phyloP scores from a whole-genome alignment of 2,329 filamentous ascomycete species.

The Fusarium udum region DNA sequence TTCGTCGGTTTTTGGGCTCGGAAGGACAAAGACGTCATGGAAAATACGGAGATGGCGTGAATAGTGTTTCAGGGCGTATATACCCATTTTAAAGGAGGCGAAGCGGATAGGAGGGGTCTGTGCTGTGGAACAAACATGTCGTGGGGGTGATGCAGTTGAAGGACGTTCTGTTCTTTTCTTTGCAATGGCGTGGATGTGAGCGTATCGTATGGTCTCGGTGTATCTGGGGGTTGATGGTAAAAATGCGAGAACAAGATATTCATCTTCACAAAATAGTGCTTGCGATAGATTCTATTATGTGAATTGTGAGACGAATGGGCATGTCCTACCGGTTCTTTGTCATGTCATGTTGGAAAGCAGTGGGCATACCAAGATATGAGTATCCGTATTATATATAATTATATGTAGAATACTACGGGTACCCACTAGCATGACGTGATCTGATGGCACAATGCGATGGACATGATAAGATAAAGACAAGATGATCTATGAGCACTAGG shows the following conservation, averaged over 20 bases:
- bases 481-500: background rate
- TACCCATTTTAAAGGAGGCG: conserved; percentile 46
- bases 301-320: background rate
- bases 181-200: background rate
- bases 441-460: background rate
- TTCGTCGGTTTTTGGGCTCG: conserved; percentile 12
- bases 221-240: background rate
- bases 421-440: background rate
- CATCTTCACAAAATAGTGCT: background rate
- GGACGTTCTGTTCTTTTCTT: conserved; percentile 3
- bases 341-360: background rate
- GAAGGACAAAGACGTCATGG: conserved; percentile 11
- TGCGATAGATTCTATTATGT: background rate
- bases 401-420: background rate
- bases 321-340: background rate
- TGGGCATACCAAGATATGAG: background rate
- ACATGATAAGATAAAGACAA: conserved; percentile 22
- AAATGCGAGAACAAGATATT: conserved; percentile 16
- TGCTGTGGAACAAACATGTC: conserved; percentile 1
- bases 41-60: conserved; percentile 16
- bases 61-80: conserved; percentile 44
- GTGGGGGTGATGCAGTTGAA: background rate
- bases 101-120: conserved; percentile 9
- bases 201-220: background rate
- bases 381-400: background rate